Evolutionary conservation across 176 grass and related monocot species (phyloP).

Genomic region (Poa annua): DNA sequence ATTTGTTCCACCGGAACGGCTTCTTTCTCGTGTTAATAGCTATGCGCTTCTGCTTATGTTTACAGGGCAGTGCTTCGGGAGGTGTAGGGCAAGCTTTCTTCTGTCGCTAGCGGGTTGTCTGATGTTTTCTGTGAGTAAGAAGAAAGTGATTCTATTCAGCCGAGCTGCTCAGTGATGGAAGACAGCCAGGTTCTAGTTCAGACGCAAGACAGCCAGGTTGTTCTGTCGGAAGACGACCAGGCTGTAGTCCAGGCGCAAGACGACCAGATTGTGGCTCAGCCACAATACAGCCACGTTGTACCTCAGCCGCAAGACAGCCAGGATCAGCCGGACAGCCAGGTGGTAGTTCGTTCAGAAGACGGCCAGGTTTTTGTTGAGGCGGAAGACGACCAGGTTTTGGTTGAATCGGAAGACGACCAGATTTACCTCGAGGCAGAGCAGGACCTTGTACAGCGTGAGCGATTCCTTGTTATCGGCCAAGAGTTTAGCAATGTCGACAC

Average conservation of each 20-base stretch:
- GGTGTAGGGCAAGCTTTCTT: background rate
- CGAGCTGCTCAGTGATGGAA: conserved; percentile 45
- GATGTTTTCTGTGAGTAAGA: conserved; percentile 28
- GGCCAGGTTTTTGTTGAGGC: background rate
- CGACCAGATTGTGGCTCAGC: conserved; percentile 43
- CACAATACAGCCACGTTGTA: conserved; percentile 39
- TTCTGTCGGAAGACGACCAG: conserved; percentile 36
- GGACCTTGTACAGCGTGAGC: conserved; percentile 41
- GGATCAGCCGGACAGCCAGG: conserved; percentile 39
- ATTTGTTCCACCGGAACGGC: background rate
- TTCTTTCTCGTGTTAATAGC: background rate
- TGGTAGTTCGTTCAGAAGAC: conserved; percentile 34
- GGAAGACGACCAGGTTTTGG: background rate
- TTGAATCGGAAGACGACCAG: conserved; percentile 29
- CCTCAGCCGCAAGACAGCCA: conserved; percentile 42
- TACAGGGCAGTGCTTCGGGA: conserved; percentile 33
- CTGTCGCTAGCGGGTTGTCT: background rate
- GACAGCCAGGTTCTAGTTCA: conserved; percentile 52
- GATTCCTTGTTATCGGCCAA: conserved; percentile 72
- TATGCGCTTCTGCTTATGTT: conserved; percentile 35
- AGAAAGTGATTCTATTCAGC: conserved; percentile 31
- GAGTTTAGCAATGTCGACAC: conserved; percentile 87
- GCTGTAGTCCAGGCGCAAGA: conserved; percentile 37
- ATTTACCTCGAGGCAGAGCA: conserved; percentile 55
- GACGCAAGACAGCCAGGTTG: conserved; percentile 39